Evolutionary conservation across 371 early-diverging fungal species (phyloP).

Genomic region (Blakeslea trispora): DNA sequence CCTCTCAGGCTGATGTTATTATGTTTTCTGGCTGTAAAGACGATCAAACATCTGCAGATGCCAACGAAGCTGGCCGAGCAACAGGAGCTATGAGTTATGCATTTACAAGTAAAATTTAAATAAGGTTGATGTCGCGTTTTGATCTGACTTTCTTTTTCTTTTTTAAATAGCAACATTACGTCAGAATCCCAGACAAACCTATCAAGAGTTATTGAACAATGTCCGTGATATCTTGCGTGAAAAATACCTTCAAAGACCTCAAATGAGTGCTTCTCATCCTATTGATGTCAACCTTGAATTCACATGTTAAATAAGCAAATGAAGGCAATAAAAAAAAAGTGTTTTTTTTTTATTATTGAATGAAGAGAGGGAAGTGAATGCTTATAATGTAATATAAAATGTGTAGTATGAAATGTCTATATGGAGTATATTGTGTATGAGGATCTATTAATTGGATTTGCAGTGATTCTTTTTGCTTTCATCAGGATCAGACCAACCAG

Average conservation of each 20-base stretch:
- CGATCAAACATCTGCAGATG: slow-evolving; percentile 88
- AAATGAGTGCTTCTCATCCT: slow-evolving; percentile 74
- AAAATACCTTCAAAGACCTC: slow-evolving; percentile 83
- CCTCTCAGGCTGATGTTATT: slow-evolving; percentile 75
- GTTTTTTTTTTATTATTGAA: neutral
- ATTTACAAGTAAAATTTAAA: slow-evolving; percentile 53
- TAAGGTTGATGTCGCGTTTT: neutral
- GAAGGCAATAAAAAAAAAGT: neutral
- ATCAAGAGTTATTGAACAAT: slow-evolving; percentile 73
- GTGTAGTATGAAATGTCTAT: slow-evolving; percentile 4
- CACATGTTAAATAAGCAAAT: slow-evolving; percentile 34
- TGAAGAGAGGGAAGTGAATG: neutral
- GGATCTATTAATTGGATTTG: neutral
- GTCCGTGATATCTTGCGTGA: slow-evolving; percentile 72
- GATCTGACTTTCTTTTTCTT: neutral
- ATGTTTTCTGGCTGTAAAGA: slow-evolving; percentile 94
- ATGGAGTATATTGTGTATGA: neutral
- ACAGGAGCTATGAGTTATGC: slow-evolving; percentile 90
- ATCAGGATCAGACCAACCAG: slow-evolving; percentile 19
- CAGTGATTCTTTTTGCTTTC: slow-evolving; percentile 3
- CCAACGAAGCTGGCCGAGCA: slow-evolving; percentile 54
- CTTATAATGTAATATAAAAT: neutral
- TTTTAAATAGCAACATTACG: slow-evolving; percentile 45
- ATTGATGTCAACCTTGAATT: slow-evolving; percentile 78
- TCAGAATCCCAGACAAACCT: slow-evolving; percentile 67